Percentiles rank a stretch among this genome's conserved stretches.
These are phyloP conservation scores for Paragyromitra xinjiangensis DNA, from an alignment of 495 filamentous ascomycete species.

Conservation along the genomic window DNA sequence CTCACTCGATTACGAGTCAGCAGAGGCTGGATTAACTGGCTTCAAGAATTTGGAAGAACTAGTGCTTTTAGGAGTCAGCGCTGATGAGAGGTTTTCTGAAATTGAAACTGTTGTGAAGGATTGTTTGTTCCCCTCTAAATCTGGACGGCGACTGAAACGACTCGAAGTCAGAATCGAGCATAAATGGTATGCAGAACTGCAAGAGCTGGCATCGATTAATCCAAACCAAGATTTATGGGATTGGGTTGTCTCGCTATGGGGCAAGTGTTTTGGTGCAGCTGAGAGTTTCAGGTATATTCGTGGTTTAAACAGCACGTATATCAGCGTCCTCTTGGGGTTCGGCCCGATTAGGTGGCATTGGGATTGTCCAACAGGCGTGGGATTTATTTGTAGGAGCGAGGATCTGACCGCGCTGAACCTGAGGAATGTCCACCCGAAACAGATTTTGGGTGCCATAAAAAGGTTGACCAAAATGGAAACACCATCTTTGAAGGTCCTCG, in stretches of 20 bases:
- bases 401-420: constrained; percentile 21
- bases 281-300: constrained; percentile 22
- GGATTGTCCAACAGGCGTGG: constrained; percentile 2
- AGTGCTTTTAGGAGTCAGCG: constrained; percentile 31
- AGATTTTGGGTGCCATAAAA: constrained; percentile 22
- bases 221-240: constrained; percentile 32
- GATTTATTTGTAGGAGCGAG: constrained; percentile 22
- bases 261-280: constrained; percentile 30
- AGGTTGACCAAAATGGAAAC: constrained; percentile 29
- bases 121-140: constrained; percentile 26
- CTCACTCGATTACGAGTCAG: constrained; percentile 4
- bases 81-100: constrained; percentile 30
- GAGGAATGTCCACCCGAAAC: constrained; percentile 9
- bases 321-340: constrained; percentile 24
- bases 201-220: not conserved
- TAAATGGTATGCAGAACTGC: constrained; percentile 3
- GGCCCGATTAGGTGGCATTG: constrained; percentile 35
- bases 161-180: constrained; percentile 27
- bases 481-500: constrained; percentile 29
- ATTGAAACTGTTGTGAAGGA: constrained; percentile 34
- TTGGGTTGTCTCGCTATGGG: constrained; percentile 37
- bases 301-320: constrained; percentile 2
- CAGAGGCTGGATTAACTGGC: constrained; percentile 33
- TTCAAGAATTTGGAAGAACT: constrained; percentile 44
- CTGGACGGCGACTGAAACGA: constrained; percentile 13